A percentile compares a stretch with the other conserved stretches of the same genome.
Evolutionary conservation across 441 rosid species (phyloP).

Genomic region (Omphalea diandra): DNA sequence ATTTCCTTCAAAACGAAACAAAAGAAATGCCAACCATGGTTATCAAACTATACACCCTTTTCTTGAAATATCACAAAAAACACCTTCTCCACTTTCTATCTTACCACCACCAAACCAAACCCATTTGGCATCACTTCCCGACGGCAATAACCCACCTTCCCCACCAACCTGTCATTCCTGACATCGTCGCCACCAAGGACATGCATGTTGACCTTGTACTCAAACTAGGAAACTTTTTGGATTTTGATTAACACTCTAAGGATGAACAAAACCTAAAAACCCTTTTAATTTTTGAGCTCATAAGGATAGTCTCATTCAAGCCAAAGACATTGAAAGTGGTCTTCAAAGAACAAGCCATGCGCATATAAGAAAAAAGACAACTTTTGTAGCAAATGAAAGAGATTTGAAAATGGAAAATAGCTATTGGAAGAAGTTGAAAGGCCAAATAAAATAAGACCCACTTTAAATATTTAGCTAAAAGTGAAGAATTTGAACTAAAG

Average conservation of each 20-base stretch:
- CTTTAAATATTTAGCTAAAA: conserved; percentile 15
- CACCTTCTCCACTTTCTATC: conserved; percentile 71
- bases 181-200: conserved; percentile 89
- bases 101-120: conserved; percentile 36
- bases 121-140: conserved; percentile 71
- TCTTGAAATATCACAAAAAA: conserved; percentile 78
- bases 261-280: too few species aligned
- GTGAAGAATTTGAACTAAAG: conserved; percentile 14
- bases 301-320: conserved; percentile 18
- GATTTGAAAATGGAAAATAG: background rate
- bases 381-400: conserved; percentile 14
- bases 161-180: conserved; percentile 75
- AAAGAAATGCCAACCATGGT: conserved; percentile 73
- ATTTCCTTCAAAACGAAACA: background rate
- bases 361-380: too few species aligned
- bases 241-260: conserved; percentile 29
- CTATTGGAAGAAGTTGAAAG: background rate
- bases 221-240: conserved; percentile 28
- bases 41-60: conserved; percentile 68
- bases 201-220: conserved; percentile 50
- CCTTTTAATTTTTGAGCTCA: conserved; percentile 23
- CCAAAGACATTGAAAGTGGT: conserved; percentile 22
- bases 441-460: conserved; percentile 14
- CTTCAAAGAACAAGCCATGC: conserved; percentile 38
- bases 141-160: conserved; percentile 60